Percentiles rank a stretch among this genome's conserved stretches.
phyloP scores from a whole-genome alignment of 345 rosid genomes.

The Viola odorata region DNA sequence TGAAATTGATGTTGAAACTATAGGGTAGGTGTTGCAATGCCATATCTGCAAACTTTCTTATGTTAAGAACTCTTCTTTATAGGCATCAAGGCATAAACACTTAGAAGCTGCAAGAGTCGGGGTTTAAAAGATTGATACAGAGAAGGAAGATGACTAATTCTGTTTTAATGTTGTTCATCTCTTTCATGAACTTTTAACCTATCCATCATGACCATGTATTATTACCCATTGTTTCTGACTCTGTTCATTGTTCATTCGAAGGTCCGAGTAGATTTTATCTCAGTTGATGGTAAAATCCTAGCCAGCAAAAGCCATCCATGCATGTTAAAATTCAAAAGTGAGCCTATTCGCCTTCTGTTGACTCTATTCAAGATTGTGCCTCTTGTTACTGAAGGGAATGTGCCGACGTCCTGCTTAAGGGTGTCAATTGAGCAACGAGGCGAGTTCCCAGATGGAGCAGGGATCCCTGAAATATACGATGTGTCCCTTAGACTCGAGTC shows the following conservation, averaged over 20 bases:
- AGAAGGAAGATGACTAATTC: no score
- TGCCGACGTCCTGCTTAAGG: conserved; percentile 62
- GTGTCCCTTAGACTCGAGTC: conserved; percentile 55
- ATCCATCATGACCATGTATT: no score
- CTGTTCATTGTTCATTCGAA: conserved; percentile 27
- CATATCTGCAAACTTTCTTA: no score
- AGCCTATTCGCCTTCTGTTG: conserved; percentile 52
- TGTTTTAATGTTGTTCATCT: no score
- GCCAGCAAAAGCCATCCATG: conserved; percentile 59
- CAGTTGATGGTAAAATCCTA: conserved; percentile 50
- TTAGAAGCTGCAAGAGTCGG: no score
- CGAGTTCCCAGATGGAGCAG: conserved; percentile 53
- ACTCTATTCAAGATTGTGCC: conserved; percentile 69
- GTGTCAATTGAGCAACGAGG: conserved; percentile 67
- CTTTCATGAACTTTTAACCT: no score
- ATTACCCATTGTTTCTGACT: conserved; percentile 10
- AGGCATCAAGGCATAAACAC: no score
- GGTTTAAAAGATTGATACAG: no score
- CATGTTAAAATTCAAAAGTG: conserved; percentile 73
- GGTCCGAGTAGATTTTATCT: conserved; percentile 71
- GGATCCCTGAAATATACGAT: conserved; percentile 78
- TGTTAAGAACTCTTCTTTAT: no score
- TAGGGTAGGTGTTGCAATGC: no score
- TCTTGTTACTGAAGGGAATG: conserved; percentile 43
- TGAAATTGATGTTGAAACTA: no score